These are phyloP conservation scores for Cryphonectria nitschkei DNA, from an alignment of 2,329 filamentous ascomycete genomes.

Conservation along the genomic window DNA sequence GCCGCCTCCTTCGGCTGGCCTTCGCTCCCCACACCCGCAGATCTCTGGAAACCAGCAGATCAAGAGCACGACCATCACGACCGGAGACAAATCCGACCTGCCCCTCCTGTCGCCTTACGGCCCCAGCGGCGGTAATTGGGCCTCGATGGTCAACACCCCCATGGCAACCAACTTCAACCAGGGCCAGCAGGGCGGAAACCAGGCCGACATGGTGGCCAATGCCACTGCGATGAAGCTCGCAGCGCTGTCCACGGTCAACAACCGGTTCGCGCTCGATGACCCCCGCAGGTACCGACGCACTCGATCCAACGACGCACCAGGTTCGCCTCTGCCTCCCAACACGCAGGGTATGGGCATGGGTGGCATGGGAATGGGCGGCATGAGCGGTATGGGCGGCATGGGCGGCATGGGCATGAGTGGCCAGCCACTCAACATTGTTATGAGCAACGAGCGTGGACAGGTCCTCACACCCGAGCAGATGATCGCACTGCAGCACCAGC, in stretches of 20 bases:
- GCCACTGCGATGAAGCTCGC: constrained; percentile 99
- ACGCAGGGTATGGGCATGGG: constrained; percentile 56
- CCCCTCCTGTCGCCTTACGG: constrained; percentile 85
- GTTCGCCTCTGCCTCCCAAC: constrained; percentile 64
- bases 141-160: constrained; percentile 96
- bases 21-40: constrained; percentile 80
- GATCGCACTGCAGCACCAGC: constrained; percentile 71
- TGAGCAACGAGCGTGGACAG: constrained; percentile 94
- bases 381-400: constrained; percentile 41
- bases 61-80: constrained; percentile 81
- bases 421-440: constrained; percentile 68
- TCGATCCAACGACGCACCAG: constrained; percentile 81
- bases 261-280: constrained; percentile 94
- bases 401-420: constrained; percentile 46
- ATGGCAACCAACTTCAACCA: constrained; percentile 85
- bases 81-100: constrained; percentile 74
- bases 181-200: constrained; percentile 65
- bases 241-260: constrained; percentile 95
- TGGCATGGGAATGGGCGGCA: constrained; percentile 9
- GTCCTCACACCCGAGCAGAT: constrained; percentile 84
- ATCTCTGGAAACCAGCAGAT: constrained; percentile 70
- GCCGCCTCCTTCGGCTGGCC: constrained; percentile 71
- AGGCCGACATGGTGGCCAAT: constrained; percentile 98
- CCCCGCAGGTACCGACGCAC: constrained; percentile 94
- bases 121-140: constrained; percentile 88